A percentile compares a stretch with the other conserved stretches of the same genome.
These are phyloP conservation scores for Hordeum vulgare DNA, from an alignment of 176 grass and related monocot species.

Conservation along the genomic window MorexV3_pseudomolecules_assembly NC_058518.1:88983001-88983500, in stretches of 20 bases:
- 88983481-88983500: conserved; percentile 53
- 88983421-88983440: conserved; percentile 92
- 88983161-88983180: neutral
- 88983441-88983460: conserved; percentile 88
- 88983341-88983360: conserved; percentile 9
- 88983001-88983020: neutral
- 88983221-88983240: conserved; percentile 33
- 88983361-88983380: conserved; percentile 27
- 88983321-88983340: conserved; percentile 63
- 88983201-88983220: neutral
- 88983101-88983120: conserved; percentile 89
- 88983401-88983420: conserved; percentile 97
- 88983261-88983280: conserved; percentile 99
- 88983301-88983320: conserved; percentile 94
- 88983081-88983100: conserved; percentile 91
- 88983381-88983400: conserved; percentile 13
- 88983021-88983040: conserved; percentile 96
- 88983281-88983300: conserved; percentile 92
- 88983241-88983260: conserved; percentile 99
- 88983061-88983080: conserved; percentile 87
- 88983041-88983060: conserved; percentile 98
- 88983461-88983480: conserved; percentile 95
- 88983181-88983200: neutral
- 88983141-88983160: conserved; percentile 1
- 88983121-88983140: conserved; percentile 12